Evolutionary conservation across 2,329 filamentous ascomycete genomes (phyloP), one percentile per base, ranked within the genome.

Genomic region (Sporothrix dimorphospora): DNA sequence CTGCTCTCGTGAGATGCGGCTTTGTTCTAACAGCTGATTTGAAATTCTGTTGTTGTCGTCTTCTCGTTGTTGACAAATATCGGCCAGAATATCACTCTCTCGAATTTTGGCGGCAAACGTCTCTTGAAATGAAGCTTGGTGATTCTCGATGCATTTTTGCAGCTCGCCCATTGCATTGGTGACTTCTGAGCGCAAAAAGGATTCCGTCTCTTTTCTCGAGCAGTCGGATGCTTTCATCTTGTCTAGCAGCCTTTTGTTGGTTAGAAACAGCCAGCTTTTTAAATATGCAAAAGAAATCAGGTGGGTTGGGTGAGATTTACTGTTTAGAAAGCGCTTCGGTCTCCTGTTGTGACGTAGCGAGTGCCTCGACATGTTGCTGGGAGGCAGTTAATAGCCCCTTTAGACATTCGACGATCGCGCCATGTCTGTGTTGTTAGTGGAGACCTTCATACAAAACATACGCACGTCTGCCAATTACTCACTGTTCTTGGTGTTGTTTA

Each of bases 11-110:
- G 42, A 30, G 8, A 66, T 1, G 1, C 51, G 40, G 7, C 19
- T 19, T 16, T 71, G 70, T 2, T 45, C 66, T 12, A 40, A 49
- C 2, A 76, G 30, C 27, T 55, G 49, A 11, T 53, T 49, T 1
- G 61, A 27, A 1, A 75, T 4, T 8, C 57, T 38, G 4, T 8
- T 16, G 21, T 24, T 61, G n/a, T 73, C 71, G 0, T 45, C 63
- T 21, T 73, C 73, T 63, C 70, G 47, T 14, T 71, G 47, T 21
- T 71, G 65, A 12, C 71, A 73, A 3, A 75, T 7, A 2, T 57
- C 49, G 3, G 16, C 66, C 1, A 75, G 21, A 2, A n/a, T 19
- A 6, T 68, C 51, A 1, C 40, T 68, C 9, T 73, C 72, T 12
- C 53, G 38, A 1, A 11, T 40, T 14, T 59, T 65, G 19, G 42